Percentiles rank a stretch among this genome's conserved stretches.
These are phyloP conservation scores for Globisporangium takayamanum DNA, from an alignment of 352 stramenopile species.

Conservation along the genomic window DNA sequence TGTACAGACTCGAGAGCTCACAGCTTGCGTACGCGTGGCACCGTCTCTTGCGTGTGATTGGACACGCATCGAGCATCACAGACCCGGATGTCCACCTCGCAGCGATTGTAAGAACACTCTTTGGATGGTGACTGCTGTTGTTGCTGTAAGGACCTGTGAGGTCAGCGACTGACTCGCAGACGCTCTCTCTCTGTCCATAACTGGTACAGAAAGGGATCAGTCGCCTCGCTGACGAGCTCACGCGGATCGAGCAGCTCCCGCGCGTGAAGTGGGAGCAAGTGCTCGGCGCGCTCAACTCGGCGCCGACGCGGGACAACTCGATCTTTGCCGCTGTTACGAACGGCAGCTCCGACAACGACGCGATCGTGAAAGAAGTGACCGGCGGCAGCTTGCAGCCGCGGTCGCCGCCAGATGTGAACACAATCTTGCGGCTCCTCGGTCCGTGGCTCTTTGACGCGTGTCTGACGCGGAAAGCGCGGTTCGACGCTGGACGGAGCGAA, in stretches of 20 bases:
- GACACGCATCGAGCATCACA: conserved; percentile 72
- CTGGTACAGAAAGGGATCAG: conserved; percentile 63
- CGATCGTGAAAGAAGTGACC: conserved; percentile 17
- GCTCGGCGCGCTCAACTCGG: conserved; percentile 52
- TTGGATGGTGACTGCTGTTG: background rate
- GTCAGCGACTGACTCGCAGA: too few relatives aligned
- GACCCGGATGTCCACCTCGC: conserved; percentile 82
- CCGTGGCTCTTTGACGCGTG: conserved; percentile 85
- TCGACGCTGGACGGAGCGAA: conserved; percentile 66
- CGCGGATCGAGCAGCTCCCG: conserved; percentile 52
- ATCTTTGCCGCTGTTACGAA: conserved; percentile 45
- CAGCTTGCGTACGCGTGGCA: conserved; percentile 83
- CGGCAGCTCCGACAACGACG: conserved; percentile 16
- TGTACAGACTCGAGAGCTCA: conserved; percentile 44
- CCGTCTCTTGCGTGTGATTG: conserved; percentile 72
- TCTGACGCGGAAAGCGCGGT: conserved; percentile 62
- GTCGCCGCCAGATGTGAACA: conserved; percentile 80
- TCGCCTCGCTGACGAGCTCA: conserved; percentile 72
- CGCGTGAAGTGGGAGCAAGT: conserved; percentile 73
- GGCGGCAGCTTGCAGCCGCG: conserved; percentile 27
- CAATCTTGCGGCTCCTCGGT: conserved; percentile 67
- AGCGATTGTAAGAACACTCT: conserved; percentile 38
- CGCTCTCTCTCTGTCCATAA: background rate
- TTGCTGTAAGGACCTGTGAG: too few relatives aligned
- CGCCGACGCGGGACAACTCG: conserved; percentile 31